Evolutionary conservation across 805 yeast genomes (phyloP), one percentile per base, ranked within the genome.

Genomic region (Phaffomyces antillensis): DNA sequence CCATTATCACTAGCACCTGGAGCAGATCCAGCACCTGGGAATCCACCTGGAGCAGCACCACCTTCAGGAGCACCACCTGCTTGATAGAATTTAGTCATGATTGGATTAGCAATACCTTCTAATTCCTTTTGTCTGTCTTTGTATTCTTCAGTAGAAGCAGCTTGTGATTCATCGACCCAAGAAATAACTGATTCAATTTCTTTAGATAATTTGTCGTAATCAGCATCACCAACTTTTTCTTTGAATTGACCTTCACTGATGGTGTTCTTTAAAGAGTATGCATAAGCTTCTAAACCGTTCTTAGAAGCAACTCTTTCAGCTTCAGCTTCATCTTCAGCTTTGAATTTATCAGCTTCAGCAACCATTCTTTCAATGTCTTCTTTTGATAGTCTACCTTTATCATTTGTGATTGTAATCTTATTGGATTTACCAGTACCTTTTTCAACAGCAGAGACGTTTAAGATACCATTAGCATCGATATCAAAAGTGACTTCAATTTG

Each of bases 301-400:
- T 88, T 90, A 68, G 96, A 84, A 62, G 80, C 85, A 63, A 90
- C 84, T 77, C 98, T 88, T 58, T 79, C 70, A 67, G 96, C 82
- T 78, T 90, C 96, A 76, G 81, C 79, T 70, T 89, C 97, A 70
- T 90, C 96, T 71, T 90, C 96, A 58, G 87, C 96, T 79, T 87
- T 89, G 86, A 76, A 90, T 76, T 89, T 90, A 77, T 91, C 97
- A 65, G 98, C 98, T 72, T 91, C 97, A 54, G 86, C 71, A 55
- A 90, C 96, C 98, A 90, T 90, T 73, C 91, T 86, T 75, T 90
- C 98, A 61, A 90, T 90, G 66, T 90, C 97, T 70, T 90, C 96
- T 83, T 89, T 87, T 52, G 96, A 86, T 67, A 90, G 81, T 81
- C 97, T 90, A 74, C 98, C 98, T 80, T 89, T 90, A 72, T 90